Evolutionary conservation across 352 stramenopile genomes (phyloP), one percentile per base, ranked within the genome.

Genomic region (Salisapilia sapeloensis): DNA sequence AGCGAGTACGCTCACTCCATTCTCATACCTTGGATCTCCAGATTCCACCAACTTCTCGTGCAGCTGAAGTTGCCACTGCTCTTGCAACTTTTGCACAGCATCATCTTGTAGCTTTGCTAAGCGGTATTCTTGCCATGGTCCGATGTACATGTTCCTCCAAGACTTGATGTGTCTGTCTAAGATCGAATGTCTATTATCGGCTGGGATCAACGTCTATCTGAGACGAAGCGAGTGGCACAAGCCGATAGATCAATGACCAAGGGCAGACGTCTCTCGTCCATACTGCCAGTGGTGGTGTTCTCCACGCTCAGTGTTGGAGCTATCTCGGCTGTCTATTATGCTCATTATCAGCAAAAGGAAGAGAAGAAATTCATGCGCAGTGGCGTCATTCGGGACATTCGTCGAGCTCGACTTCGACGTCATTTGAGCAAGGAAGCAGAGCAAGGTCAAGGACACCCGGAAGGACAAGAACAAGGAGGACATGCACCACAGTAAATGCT

Each of bases 41-140:
- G 45, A 40, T 8, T 53, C 35, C 10, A 57, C 50, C 9, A 79
- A 26, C 41, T 83, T 55, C 13, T 46, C 54, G 14, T 54, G 53
- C 20, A 83, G 43, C 28, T 83, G 54, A 32, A 55, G 49, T 24
- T 83, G 64, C 53, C 50, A 82, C 33, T 85, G 64, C 22, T 65
- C 44, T 2, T 54, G 61, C 14, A 86, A 55, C 23, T 59, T 52
- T 49, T 84, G 57, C 24, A 84, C 63, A 19, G 64, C 62, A 44
- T 82, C 57, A 22, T 83, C 63, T 49, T 89, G 69, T 49, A 89
- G 69, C 55, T 85, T 82, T 14, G 74, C 69, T 30, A 85, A 60
- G 3, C 71, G 65, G 46, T 84, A 89, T 49, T 89, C 69, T 41
- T 89, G 74, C 66, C 69, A 89, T 34, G 69, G 72, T 12, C 72